These are phyloP conservation scores for Pseudogymnoascus sp. DNA, from an alignment of 2,329 filamentous ascomycete species.

Conservation along the genomic window DNA sequence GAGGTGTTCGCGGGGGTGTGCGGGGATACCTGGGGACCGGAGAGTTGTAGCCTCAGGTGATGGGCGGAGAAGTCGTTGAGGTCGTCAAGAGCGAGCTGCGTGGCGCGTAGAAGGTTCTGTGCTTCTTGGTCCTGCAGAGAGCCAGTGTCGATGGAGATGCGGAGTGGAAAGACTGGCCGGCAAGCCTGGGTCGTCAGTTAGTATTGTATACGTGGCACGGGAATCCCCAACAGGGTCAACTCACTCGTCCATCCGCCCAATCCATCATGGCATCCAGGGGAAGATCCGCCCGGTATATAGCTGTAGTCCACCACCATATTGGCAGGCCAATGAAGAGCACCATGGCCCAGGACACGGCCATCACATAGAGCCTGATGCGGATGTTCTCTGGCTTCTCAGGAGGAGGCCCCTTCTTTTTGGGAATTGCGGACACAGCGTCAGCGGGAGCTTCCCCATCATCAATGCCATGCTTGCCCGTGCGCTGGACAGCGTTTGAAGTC, in stretches of 20 bases:
- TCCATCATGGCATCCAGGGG: constrained; percentile 80
- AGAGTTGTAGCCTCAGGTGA: constrained; percentile 65
- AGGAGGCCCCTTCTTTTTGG: constrained; percentile 44
- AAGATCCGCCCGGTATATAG: constrained; percentile 78
- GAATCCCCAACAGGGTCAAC: constrained; percentile 14
- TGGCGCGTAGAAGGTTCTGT: constrained; percentile 67
- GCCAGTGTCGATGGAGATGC: constrained; percentile 68
- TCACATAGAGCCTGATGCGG: constrained; percentile 63
- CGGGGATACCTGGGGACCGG: constrained; percentile 17
- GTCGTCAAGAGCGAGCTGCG: constrained; percentile 79
- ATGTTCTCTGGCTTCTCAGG: constrained; percentile 67
- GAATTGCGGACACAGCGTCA: constrained; percentile 20
- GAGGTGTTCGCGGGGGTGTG: constrained; percentile 29
- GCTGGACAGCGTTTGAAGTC: constrained; percentile 6
- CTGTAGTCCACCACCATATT: constrained; percentile 93
- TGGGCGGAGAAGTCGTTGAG: constrained; percentile 81
- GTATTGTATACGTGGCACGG: neutral
- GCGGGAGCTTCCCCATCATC: constrained; percentile 16
- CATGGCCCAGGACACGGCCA: constrained; percentile 85
- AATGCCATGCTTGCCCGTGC: neutral
- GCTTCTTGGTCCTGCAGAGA: constrained; percentile 59
- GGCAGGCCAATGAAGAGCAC: constrained; percentile 78
- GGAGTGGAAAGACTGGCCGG: constrained; percentile 78
- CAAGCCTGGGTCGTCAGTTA: constrained; percentile 56
- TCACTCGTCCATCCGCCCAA: constrained; percentile 85